These are phyloP conservation scores for Dactylorhiza incarnata DNA, from an alignment of 106 monocot species.

Conservation along the genomic window DNA sequence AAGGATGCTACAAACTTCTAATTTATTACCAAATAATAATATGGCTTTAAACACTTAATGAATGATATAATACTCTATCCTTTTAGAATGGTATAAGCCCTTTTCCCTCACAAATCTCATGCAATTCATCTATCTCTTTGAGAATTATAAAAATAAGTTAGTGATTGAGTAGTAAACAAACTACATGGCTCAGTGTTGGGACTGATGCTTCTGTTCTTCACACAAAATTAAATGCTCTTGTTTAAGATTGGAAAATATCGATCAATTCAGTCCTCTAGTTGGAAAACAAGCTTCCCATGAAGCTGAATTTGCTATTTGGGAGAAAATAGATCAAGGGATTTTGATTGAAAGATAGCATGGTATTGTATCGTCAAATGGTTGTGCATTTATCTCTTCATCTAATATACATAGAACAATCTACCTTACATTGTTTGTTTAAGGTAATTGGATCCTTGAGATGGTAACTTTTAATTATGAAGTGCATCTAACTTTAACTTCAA, in stretches of 20 bases:
- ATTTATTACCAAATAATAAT: too few relatives aligned
- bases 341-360: slow-evolving; percentile 77
- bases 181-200: slow-evolving; percentile 79
- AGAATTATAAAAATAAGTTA: too few relatives aligned
- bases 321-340: slow-evolving; percentile 57
- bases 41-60: too few relatives aligned
- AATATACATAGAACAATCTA: slow-evolving; percentile 74
- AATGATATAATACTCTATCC: too few relatives aligned
- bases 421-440: slow-evolving; percentile 83
- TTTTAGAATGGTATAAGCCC: too few relatives aligned
- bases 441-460: slow-evolving; percentile 89
- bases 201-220: slow-evolving; percentile 87
- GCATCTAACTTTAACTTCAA: background rate
- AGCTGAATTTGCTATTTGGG: slow-evolving; percentile 86
- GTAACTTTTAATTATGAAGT: slow-evolving; percentile 26
- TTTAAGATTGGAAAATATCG: slow-evolving; percentile 97
- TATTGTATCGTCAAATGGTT: slow-evolving; percentile 53
- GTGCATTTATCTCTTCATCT: slow-evolving; percentile 60
- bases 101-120: too few relatives aligned
- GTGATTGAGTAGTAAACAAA: slow-evolving; percentile 7
- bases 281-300: slow-evolving; percentile 92
- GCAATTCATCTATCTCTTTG: too few relatives aligned
- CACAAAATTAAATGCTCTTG: slow-evolving; percentile 76
- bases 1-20: too few relatives aligned
- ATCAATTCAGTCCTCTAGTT: slow-evolving; percentile 68